Percentiles rank a stretch among this genome's conserved stretches.
Evolutionary conservation across 495 filamentous ascomycete genomes (phyloP).

Genomic region (Hapsidospora chrysogenum): DNA sequence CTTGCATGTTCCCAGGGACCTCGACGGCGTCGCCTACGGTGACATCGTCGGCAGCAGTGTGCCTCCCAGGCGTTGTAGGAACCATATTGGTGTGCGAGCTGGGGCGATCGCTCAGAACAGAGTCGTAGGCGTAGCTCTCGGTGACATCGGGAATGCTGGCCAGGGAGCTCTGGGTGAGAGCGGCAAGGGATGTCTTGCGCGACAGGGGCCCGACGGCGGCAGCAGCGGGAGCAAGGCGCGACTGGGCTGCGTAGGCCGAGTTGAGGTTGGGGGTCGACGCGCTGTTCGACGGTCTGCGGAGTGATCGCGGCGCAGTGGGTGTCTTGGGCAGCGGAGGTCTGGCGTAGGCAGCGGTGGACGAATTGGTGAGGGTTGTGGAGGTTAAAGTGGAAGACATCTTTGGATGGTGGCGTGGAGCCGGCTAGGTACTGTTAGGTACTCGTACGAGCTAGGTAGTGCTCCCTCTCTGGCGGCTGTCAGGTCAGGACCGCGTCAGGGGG

Average conservation of each 20-base stretch:
- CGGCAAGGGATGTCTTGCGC: slow-evolving; percentile 49
- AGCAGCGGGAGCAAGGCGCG: slow-evolving; percentile 23
- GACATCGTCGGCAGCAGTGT: slow-evolving; percentile 23
- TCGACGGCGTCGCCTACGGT: slow-evolving; percentile 82
- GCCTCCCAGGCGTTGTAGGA: slow-evolving; percentile 17
- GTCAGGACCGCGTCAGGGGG: no score
- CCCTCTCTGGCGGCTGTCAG: no score
- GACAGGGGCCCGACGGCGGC: no score
- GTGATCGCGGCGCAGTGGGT: slow-evolving; percentile 3
- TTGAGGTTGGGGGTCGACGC: slow-evolving; percentile 43
- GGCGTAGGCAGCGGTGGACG: slow-evolving; percentile 33
- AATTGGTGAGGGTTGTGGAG: not conserved
- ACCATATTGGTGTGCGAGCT: slow-evolving; percentile 13
- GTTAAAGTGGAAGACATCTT: not conserved
- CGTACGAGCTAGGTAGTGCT: no score
- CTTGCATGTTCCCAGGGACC: slow-evolving; percentile 87
- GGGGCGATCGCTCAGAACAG: slow-evolving; percentile 24
- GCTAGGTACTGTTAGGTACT: no score
- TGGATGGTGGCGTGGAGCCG: no score
- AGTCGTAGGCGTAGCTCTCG: slow-evolving; percentile 38
- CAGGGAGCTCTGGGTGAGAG: slow-evolving; percentile 42
- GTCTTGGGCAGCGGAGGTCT: slow-evolving; percentile 61
- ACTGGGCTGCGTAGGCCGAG: slow-evolving; percentile 25
- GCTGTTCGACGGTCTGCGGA: slow-evolving; percentile 19
- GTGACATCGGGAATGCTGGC: slow-evolving; percentile 44